These are phyloP conservation scores for Voacanga thouarsii DNA, from an alignment of 257 asterid species.

Conservation along the genomic window DNA sequence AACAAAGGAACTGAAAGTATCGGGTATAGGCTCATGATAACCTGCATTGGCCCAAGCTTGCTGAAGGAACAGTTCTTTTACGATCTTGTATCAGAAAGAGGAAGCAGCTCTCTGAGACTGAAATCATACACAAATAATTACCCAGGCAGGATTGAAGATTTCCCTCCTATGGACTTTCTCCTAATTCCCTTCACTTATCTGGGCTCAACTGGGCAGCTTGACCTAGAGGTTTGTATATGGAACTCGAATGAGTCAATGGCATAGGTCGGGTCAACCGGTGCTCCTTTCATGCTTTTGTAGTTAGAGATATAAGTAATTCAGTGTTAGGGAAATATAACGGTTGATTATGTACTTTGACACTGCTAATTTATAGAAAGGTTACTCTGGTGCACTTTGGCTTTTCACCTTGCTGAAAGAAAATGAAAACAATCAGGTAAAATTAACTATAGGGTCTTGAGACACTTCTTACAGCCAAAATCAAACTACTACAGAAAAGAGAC, in stretches of 20 bases:
- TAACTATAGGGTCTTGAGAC: no score
- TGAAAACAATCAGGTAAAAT: no score
- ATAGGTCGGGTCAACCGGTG: no score
- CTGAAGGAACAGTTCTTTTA: slow-evolving; percentile 61
- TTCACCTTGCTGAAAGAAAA: no score
- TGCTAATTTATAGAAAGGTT: no score
- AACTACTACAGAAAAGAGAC: no score
- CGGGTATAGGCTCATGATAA: slow-evolving; percentile 64
- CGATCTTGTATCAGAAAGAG: slow-evolving; percentile 72
- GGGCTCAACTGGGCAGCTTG: slow-evolving; percentile 51
- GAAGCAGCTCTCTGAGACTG: slow-evolving; percentile 79
- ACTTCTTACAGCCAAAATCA: no score
- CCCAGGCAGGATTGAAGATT: slow-evolving; percentile 75
- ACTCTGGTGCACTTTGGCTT: no score
- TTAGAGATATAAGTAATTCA: not conserved
- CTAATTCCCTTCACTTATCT: slow-evolving; percentile 68
- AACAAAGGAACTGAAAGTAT: slow-evolving; percentile 68
- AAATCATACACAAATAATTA: slow-evolving; percentile 63
- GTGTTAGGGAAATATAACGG: not conserved
- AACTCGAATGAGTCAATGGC: slow-evolving; percentile 58
- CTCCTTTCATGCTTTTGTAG: not conserved
- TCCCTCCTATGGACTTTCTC: slow-evolving; percentile 72
- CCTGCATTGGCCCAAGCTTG: slow-evolving; percentile 77
- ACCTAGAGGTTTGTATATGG: slow-evolving; percentile 82
- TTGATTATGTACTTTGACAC: slow-evolving; percentile 3